Evolutionary conservation across 768 basidiomycete genomes (phyloP), one percentile per base, ranked within the genome.

Genomic region (Russula vinacea): DNA sequence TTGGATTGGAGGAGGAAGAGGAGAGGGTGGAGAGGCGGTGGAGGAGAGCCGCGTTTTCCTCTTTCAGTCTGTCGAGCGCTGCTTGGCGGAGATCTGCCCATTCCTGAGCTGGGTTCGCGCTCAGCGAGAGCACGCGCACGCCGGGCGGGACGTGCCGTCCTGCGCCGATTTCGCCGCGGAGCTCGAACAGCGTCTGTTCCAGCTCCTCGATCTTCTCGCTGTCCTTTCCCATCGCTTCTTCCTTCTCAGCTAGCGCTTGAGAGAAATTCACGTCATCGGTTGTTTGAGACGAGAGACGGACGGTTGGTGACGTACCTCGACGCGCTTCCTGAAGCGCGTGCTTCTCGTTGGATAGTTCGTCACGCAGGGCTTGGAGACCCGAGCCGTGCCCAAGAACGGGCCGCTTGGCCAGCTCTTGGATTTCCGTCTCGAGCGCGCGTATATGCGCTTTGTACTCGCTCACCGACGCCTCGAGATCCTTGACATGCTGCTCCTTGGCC

Each of bases 21-120:
- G n/a, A 6, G 29, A 92, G 74, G 16, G 84, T 85, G 68, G 77
- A 79, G 60, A 96, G 71, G 50, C 88, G 77, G 53, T 79, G 82
- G 65, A 96, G 75, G 22, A 98, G 76, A 2, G 90, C 93, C 51
- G 84, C 83, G 71, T 98, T 99, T 78, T 99, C 96, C 49, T 75
- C 77, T 74, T 83, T 85, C 39, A 98, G 77, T 24, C 87, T 78
- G 42, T 94, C 87, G 77, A 98, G 80, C 22, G 82, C 86, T 24
- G 82, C 87, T 67, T 87, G 82, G 54, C 94, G 81, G 33, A 92
- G 76, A 51, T 91, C 90, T 16, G 83, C 83, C 84, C 92, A 92
- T 67, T 86, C 79, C 68, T 87, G 81, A n/a, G 90, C 91, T 0
- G 95, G 95, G 69, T 94, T 95, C 51, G 89, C 85, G 9, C 74